Evolutionary conservation across 768 basidiomycete species (phyloP).

Genomic region (Suillus paluster): DNA sequence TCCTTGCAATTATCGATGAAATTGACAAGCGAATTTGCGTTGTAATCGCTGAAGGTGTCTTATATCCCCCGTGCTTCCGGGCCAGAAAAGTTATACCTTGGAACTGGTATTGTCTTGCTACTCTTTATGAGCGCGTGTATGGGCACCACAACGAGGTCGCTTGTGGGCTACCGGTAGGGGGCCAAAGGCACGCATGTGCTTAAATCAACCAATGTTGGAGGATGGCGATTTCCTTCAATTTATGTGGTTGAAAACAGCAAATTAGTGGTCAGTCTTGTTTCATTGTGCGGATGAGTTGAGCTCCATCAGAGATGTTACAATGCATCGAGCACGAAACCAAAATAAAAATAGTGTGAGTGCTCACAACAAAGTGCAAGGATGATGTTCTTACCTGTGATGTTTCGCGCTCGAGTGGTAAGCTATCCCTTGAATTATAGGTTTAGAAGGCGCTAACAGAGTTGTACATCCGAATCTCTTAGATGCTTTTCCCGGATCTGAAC

Average conservation of each 20-base stretch:
- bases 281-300: not conserved
- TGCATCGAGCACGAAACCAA: not conserved
- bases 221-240: not conserved
- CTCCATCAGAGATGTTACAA: not conserved
- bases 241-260: not conserved
- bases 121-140: not conserved
- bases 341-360: no score
- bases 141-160: no score
- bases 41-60: no score
- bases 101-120: not conserved
- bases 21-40: not conserved
- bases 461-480: not conserved
- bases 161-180: not conserved
- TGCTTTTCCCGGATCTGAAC: not conserved
- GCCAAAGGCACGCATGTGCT: not conserved
- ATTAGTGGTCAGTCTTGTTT: not conserved
- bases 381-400: no score
- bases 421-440: no score
- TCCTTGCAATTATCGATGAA: not conserved
- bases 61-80: not conserved
- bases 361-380: no score
- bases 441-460: not conserved
- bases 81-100: not conserved
- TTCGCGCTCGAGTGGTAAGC: no score
- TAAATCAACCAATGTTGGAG: not conserved